Base-by-base conservation (phyloP, 1,284 basidiomycete species). In the Tilletia horrida region DNA sequence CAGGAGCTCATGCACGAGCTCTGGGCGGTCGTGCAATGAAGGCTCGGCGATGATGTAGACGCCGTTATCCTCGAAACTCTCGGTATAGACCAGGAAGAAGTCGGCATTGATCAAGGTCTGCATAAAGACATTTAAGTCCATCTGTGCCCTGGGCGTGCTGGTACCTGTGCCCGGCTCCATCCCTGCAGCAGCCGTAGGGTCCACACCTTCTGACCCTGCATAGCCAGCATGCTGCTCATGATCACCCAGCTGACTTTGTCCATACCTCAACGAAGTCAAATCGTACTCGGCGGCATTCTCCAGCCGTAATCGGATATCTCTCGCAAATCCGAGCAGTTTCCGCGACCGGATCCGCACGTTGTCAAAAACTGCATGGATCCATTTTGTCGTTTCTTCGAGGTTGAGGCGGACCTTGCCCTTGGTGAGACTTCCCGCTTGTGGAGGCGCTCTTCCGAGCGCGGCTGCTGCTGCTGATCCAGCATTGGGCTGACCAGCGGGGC, bases 281-380 rank as follows among this genome's bases (percentile, higher is more conserved):
- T 86, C 87, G 81, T 97, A 98, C 83, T 98, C 96, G 0, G 94
- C 91, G 0, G 94, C 93, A 82, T 97, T 97, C 78, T 91, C 91
- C 83, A 97, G 95, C 48, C 92, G 88, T 76, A 91, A 89, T 21
- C 83, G 78, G 70, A 84, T 83, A 45, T 83, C 81, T 67, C 83
- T 74, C 1, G 76, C 76, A 82, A 97, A 94, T 2, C 94, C 90
- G 74, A 95, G 91, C 40, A 98, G 85, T 82, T 97, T 97, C 57
- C 96, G 88, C 79, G 94, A 94, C 62, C 96, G 88, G 72, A 96
- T 86, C 66, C 92, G 88, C 64, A 97, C 93, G 64, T 91, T 92
- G 74, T 97, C 95, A 47, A 98, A 86, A 64, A 98, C 90, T 81
- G 95, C 96, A 67, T 87, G 87, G 78, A 95, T 97, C 93, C 94